Evolutionary conservation across 768 basidiomycete genomes (phyloP), one percentile per base, ranked within the genome.

Genomic region (Leccinum longicurvipes): DNA sequence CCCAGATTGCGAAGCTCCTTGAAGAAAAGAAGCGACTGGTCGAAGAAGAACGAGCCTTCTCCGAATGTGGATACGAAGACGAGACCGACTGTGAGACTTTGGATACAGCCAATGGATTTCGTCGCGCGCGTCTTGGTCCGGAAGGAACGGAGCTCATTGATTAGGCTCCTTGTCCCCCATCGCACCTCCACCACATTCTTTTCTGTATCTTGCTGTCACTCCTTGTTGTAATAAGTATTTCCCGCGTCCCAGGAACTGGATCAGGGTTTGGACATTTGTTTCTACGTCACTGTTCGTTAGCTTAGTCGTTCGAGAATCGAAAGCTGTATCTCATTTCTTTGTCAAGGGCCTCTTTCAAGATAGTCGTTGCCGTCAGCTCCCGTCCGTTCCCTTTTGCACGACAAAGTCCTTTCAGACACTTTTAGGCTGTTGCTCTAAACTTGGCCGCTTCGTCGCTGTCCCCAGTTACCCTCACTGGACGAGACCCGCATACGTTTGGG

Each of bases 81-180:
- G 67, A 56, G 11, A 63, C 59, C 53, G 53, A 56, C 3, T 55
- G 23, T 10, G 61, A 60, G 19, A 21, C 23, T 21, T n/a, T n/a
- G n/a, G n/a, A n/a, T n/a, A 15, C 36, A 15, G 23, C 31, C 21
- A 49, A 39, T 6, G 53, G 34, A 27, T 17, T 34, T n/a, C 34
- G 42, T 44, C 56, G 39, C 12, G 28, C 41, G 41, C 57, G 57
- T 36, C 49, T 69, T 6, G 68, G 68, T 4, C 64, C 60, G 1
- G 56, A 61, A 14, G 68, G 60, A 29, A 69, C 68, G 12, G 62
- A 64, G 9, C 64, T 69, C 27, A 53, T 69, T 41, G 45, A 59
- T 21, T 62, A 49, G 14, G 17, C 4, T 21, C 14, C 21, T 15
- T 21, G 10, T 12, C 14, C 7, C 36, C 39, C 2, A n/a, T 15